Evolutionary conservation across 2,329 filamentous ascomycete genomes (phyloP).

Genomic region (Sclerotinia borealis): DNA sequence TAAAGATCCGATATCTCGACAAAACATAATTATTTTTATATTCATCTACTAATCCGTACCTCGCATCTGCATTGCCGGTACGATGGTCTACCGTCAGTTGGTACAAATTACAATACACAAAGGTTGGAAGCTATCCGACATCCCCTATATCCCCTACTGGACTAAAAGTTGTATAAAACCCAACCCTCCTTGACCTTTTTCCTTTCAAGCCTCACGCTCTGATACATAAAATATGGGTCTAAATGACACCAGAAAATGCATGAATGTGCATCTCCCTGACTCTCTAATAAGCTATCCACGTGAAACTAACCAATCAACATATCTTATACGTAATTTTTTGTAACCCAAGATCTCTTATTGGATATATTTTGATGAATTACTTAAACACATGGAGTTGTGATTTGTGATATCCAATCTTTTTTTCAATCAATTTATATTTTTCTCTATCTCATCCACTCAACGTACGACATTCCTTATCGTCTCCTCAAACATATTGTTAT

Average conservation of each 20-base stretch:
- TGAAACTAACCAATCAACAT: slow-evolving; percentile 3
- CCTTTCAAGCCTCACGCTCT: background rate
- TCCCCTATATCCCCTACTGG: background rate
- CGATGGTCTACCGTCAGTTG: slow-evolving; percentile 4
- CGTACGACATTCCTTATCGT: slow-evolving; percentile 4
- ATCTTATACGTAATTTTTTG: slow-evolving; percentile 13
- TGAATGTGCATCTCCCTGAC: slow-evolving; percentile 1
- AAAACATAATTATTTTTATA: slow-evolving; percentile 11
- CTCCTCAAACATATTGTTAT: background rate
- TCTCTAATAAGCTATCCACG: background rate
- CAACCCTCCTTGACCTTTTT: background rate
- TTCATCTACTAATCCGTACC: slow-evolving; percentile 21
- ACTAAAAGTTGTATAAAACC: background rate
- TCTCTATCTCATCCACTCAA: slow-evolving; percentile 3
- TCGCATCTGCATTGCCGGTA: slow-evolving; percentile 18
- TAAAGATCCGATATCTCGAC: slow-evolving; percentile 2
- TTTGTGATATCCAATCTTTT: background rate
- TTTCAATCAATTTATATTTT: background rate
- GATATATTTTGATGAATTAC: background rate
- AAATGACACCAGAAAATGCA: slow-evolving; percentile 12
- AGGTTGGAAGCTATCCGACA: background rate
- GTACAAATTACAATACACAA: too few relatives aligned
- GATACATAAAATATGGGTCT: background rate
- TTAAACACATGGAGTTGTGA: slow-evolving; percentile 4
- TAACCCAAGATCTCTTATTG: slow-evolving; percentile 4